Evolutionary conservation across 169 alveolate species (phyloP).

Genomic region (Babesia divergens): DNA sequence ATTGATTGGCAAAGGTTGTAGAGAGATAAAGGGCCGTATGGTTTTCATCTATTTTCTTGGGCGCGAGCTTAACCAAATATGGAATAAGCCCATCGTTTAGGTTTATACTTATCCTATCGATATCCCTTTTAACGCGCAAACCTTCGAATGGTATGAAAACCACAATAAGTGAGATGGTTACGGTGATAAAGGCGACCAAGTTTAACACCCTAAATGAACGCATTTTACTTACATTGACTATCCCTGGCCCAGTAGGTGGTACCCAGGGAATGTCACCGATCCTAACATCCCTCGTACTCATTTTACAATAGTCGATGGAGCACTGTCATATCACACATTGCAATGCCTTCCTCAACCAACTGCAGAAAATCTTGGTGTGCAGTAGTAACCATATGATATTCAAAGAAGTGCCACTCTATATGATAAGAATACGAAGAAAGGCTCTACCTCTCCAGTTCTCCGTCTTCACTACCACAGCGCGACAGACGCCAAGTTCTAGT

Average conservation of each 20-base stretch:
- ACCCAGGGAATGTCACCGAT: neutral
- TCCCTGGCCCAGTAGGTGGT: neutral
- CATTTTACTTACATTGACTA: neutral
- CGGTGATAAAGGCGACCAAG: neutral
- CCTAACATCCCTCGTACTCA: neutral
- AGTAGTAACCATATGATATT: too few relatives aligned
- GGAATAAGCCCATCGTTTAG: constrained; percentile 1
- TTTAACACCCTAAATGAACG: neutral
- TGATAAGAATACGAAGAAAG: too few relatives aligned
- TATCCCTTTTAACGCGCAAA: neutral
- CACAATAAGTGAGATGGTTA: neutral
- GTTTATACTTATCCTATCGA: neutral
- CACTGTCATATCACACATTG: too few relatives aligned
- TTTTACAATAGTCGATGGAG: too few relatives aligned
- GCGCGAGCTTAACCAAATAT: neutral
- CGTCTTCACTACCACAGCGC: too few relatives aligned
- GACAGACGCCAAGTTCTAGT: too few relatives aligned
- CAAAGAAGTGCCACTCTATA: too few relatives aligned
- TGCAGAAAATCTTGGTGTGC: too few relatives aligned
- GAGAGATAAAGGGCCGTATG: neutral
- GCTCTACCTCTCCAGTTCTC: too few relatives aligned
- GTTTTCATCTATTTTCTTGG: neutral
- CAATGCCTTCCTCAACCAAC: too few relatives aligned
- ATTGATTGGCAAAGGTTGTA: neutral
- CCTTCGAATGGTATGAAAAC: constrained; percentile 3